Percentiles rank a stretch among this genome's conserved stretches.
These are phyloP conservation scores for Graphilbum sp. DNA, from an alignment of 2,329 filamentous ascomycete species.

Conservation along the genomic window DNA sequence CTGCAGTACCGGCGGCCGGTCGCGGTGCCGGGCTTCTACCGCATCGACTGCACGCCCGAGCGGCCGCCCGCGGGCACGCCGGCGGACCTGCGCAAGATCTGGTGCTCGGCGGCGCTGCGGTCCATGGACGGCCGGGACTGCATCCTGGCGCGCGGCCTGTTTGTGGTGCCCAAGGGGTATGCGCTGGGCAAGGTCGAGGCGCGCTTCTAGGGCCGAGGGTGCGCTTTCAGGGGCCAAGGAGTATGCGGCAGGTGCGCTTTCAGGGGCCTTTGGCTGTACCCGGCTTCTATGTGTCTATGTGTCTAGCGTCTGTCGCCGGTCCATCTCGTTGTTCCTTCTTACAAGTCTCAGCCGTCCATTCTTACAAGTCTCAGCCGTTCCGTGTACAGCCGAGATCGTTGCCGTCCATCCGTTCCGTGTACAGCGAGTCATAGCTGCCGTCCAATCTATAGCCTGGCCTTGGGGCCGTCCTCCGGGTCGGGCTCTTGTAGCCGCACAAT, in stretches of 20 bases:
- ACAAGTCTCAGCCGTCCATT: too few relatives aligned
- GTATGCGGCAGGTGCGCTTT: too few relatives aligned
- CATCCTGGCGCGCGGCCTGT: constrained; percentile 41
- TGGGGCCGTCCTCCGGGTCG: background rate
- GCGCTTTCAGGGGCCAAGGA: too few relatives aligned
- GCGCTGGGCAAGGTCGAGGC: constrained; percentile 11
- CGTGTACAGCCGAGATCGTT: too few relatives aligned
- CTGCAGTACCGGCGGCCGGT: constrained; percentile 48
- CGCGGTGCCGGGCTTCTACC: constrained; percentile 43
- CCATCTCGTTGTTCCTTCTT: too few relatives aligned
- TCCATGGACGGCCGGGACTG: constrained; percentile 36
- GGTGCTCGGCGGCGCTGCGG: constrained; percentile 37
- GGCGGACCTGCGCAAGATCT: constrained; percentile 27
- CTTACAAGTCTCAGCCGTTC: too few relatives aligned
- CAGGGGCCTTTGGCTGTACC: too few relatives aligned
- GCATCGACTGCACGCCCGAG: constrained; percentile 34
- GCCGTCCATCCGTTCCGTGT: too few relatives aligned
- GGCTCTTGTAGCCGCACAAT: background rate
- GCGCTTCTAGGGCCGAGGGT: constrained; percentile 5
- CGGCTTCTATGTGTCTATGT: too few relatives aligned
- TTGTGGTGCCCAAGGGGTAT: constrained; percentile 38
- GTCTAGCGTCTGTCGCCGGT: too few relatives aligned
- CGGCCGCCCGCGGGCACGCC: constrained; percentile 13
- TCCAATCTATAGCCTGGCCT: constrained; percentile 4
- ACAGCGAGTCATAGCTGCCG: too few relatives aligned